A percentile compares a stretch with the other conserved stretches of the same genome.
Conservation (phyloP, 345 rosid genomes). For the Acer saccharum region DNA sequence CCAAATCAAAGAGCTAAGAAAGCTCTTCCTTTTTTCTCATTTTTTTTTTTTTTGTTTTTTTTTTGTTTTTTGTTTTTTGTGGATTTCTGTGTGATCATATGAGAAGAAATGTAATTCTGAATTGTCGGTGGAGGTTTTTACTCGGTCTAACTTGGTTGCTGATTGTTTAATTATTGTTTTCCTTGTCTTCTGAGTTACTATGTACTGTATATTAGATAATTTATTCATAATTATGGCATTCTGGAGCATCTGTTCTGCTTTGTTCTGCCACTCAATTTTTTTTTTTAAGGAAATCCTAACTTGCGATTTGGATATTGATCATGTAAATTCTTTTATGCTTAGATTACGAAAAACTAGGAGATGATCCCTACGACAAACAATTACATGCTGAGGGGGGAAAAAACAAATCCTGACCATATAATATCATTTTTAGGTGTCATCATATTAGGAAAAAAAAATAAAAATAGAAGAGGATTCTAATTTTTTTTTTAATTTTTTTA, state of each 20-base stretch:
- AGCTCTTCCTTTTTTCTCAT: background rate
- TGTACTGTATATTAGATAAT: slow-evolving; percentile 34
- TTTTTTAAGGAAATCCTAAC: background rate
- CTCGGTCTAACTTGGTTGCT: slow-evolving; percentile 9
- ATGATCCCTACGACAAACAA: too few relatives aligned
- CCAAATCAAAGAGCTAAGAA: slow-evolving; percentile 61
- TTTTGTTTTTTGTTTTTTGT: slow-evolving; percentile 19
- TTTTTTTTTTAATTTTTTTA: too few relatives aligned
- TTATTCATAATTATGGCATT: background rate
- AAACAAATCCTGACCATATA: too few relatives aligned
- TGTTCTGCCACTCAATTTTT: background rate
- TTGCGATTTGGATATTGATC: too few relatives aligned
- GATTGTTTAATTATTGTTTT: slow-evolving; percentile 24
- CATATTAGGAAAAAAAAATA: too few relatives aligned
- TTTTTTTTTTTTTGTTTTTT: background rate
- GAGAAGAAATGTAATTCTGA: slow-evolving; percentile 5
- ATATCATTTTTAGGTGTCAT: too few relatives aligned
- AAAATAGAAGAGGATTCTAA: too few relatives aligned
- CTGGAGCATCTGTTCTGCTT: background rate
- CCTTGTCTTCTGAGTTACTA: slow-evolving; percentile 19
- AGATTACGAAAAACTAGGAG: too few relatives aligned
- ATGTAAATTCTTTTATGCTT: too few relatives aligned
- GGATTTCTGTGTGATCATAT: slow-evolving; percentile 31
- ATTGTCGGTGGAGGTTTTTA: slow-evolving; percentile 16
- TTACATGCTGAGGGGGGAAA: too few relatives aligned